Evolutionary conservation across 2,329 filamentous ascomycete genomes (phyloP).

Genomic region (Fusarium marasasianum): DNA sequence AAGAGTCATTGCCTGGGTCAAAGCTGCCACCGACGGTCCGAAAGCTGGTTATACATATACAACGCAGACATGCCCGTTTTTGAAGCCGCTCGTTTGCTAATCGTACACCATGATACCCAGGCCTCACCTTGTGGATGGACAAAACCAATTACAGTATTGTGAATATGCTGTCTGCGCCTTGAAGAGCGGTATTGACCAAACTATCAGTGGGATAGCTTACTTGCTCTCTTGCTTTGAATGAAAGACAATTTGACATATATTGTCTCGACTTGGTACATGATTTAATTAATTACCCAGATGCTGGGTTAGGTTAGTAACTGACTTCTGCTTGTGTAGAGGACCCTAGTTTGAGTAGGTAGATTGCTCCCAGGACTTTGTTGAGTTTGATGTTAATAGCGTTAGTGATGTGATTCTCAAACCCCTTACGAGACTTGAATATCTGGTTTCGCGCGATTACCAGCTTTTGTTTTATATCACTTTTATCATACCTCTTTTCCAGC

Average conservation of each 20-base stretch:
- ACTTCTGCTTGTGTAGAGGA: no score
- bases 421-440: no score
- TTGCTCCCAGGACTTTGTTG: no score
- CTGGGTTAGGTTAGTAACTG: no score
- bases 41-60: constrained; percentile 1
- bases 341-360: no score
- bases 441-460: no score
- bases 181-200: neutral
- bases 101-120: neutral
- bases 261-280: neutral
- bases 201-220: neutral
- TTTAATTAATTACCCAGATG: neutral
- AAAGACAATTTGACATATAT: neutral
- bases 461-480: no score
- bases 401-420: no score
- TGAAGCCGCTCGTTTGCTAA: neutral
- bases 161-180: neutral
- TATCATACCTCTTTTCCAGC: no score
- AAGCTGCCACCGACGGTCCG: constrained; percentile 21
- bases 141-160: neutral
- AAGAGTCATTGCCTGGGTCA: neutral
- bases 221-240: neutral
- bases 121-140: neutral
- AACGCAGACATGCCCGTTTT: neutral
- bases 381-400: no score